Percentiles rank a stretch among this genome's conserved stretches.
phyloP scores from a whole-genome alignment of 352 stramenopile genomes.

The Globisporangium uncinulatum region DNA sequence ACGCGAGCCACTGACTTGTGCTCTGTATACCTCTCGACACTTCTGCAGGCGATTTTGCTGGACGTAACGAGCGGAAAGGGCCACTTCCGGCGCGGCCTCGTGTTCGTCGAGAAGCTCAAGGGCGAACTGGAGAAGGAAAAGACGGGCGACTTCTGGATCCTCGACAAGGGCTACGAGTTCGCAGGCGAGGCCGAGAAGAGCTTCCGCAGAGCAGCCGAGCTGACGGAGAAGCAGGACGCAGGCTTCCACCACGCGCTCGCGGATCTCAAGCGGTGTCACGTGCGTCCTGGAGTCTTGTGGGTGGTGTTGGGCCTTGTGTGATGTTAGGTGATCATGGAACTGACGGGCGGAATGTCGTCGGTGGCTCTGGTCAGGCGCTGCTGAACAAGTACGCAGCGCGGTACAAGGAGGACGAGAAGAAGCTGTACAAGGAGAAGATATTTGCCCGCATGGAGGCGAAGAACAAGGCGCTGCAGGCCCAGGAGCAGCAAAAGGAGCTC shows the following conservation, averaged over 20 bases:
- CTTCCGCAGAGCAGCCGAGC: slow-evolving; percentile 45
- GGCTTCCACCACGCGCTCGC: slow-evolving; percentile 49
- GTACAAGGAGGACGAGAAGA: slow-evolving; percentile 86
- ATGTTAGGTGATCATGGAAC: too few species aligned
- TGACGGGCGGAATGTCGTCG: too few species aligned
- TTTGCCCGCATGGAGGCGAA: slow-evolving; percentile 80
- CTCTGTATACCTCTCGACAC: neutral
- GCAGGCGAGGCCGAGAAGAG: slow-evolving; percentile 64
- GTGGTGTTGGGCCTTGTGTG: slow-evolving; percentile 1
- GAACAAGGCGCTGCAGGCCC: slow-evolving; percentile 67
- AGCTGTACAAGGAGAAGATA: slow-evolving; percentile 87
- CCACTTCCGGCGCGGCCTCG: slow-evolving; percentile 73
- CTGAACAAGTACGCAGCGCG: slow-evolving; percentile 52
- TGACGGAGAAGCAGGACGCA: slow-evolving; percentile 37
- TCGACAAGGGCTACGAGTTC: slow-evolving; percentile 82
- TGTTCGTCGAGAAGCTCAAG: slow-evolving; percentile 81
- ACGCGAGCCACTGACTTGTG: neutral
- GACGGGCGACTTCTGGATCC: slow-evolving; percentile 80
- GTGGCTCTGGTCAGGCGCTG: slow-evolving; percentile 19
- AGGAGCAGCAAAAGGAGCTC: slow-evolving; percentile 60
- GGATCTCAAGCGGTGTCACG: slow-evolving; percentile 67
- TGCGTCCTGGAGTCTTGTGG: slow-evolving; percentile 6
- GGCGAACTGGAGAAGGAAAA: slow-evolving; percentile 75
- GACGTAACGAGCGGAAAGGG: slow-evolving; percentile 59
- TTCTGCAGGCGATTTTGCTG: slow-evolving; percentile 53